Percentiles rank a stretch among this genome's conserved stretches.
These are phyloP conservation scores for Zygoascus ofunaensis DNA, from an alignment of 805 yeast genomes.

Conservation along the genomic window DNA sequence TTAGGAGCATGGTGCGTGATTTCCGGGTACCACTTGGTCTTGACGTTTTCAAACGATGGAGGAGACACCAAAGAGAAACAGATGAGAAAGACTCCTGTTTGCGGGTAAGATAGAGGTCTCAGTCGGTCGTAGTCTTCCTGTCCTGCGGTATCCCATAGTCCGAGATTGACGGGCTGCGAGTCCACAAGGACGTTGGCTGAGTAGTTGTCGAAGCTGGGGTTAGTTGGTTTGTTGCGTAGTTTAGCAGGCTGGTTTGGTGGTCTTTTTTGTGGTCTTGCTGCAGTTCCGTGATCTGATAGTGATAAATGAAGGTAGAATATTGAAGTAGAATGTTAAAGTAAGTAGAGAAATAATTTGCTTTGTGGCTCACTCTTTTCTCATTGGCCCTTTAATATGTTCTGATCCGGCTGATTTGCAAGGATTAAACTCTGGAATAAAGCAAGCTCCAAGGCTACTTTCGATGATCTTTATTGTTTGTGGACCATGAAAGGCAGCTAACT, in stretches of 20 bases:
- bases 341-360: too few species aligned
- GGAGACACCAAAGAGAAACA: slow-evolving; percentile 83
- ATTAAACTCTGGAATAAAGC: too few species aligned
- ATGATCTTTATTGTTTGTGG: too few species aligned
- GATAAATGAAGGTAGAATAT: background rate
- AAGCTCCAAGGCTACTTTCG: too few species aligned
- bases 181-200: slow-evolving; percentile 78
- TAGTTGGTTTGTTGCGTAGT: background rate
- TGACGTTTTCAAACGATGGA: slow-evolving; percentile 69
- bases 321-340: background rate
- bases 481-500: too few species aligned
- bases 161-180: slow-evolving; percentile 72
- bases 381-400: too few species aligned
- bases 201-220: slow-evolving; percentile 60
- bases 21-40: slow-evolving; percentile 80
- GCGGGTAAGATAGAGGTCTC: slow-evolving; percentile 85
- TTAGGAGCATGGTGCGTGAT: slow-evolving; percentile 73
- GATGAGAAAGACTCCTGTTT: slow-evolving; percentile 77
- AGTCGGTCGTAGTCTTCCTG: slow-evolving; percentile 86
- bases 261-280: too few species aligned
- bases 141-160: slow-evolving; percentile 95
- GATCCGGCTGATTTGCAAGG: too few species aligned
- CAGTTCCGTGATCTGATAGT: too few species aligned
- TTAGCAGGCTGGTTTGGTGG: too few species aligned
- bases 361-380: too few species aligned